Evolutionary conservation across 257 asterid genomes (phyloP).

Genomic region (Gentiana macrophylla): DNA sequence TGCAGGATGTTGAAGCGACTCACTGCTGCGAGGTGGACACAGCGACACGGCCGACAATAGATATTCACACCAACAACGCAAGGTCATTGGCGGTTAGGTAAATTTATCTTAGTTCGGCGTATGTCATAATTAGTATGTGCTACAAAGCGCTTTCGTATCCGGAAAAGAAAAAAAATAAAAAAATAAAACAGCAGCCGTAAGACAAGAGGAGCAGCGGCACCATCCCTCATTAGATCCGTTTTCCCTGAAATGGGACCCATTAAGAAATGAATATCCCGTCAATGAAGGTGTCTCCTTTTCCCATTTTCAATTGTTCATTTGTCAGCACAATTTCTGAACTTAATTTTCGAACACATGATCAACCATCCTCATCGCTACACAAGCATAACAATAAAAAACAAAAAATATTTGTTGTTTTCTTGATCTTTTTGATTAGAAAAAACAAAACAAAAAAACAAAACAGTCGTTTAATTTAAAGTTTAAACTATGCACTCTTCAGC

Average conservation of each 20-base stretch:
- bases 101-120: too few species aligned
- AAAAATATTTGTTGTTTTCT: neutral
- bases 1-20: neutral
- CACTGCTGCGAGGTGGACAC: neutral
- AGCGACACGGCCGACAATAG: neutral
- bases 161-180: neutral
- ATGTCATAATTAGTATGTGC: too few species aligned
- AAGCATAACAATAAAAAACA: neutral
- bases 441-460: neutral
- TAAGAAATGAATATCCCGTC: conserved; percentile 8
- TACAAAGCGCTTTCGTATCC: too few species aligned
- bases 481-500: neutral
- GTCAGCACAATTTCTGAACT: conserved; percentile 28
- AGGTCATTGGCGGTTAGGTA: too few species aligned
- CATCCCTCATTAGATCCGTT: conserved; percentile 28
- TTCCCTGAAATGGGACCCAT: conserved; percentile 21
- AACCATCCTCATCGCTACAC: neutral
- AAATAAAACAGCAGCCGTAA: conserved; percentile 1
- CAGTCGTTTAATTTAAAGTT: neutral
- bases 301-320: conserved; percentile 8
- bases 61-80: conserved; percentile 7
- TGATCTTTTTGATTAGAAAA: neutral
- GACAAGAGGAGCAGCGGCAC: conserved; percentile 9
- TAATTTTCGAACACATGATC: conserved; percentile 10
- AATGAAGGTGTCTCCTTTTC: neutral